Evolutionary conservation across 352 stramenopile species (phyloP).

Genomic region (Pythium aphanidermatum): DNA sequence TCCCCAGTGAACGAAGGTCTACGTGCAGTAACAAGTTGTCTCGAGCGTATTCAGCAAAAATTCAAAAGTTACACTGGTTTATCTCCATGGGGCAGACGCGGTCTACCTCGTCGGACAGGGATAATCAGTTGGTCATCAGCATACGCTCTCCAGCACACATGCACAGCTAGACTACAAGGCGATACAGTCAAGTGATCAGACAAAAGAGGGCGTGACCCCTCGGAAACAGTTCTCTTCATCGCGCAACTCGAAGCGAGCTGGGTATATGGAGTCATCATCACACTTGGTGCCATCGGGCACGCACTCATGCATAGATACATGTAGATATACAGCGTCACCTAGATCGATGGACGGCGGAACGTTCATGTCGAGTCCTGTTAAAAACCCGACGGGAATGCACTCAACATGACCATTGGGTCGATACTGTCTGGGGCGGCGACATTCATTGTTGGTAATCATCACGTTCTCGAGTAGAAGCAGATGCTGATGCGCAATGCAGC

Average conservation of each 20-base stretch:
- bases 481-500: too few species aligned
- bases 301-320: slow-evolving; percentile 12
- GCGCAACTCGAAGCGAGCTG: slow-evolving; percentile 86
- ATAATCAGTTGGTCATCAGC: slow-evolving; percentile 84
- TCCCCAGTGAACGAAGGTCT: neutral
- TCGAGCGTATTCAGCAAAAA: slow-evolving; percentile 66
- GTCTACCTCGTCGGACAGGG: slow-evolving; percentile 82
- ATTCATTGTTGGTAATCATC: slow-evolving; percentile 85
- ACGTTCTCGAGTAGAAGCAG: slow-evolving; percentile 74
- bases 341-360: slow-evolving; percentile 33
- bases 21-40: neutral
- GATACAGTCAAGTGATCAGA: slow-evolving; percentile 38
- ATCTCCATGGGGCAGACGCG: slow-evolving; percentile 77
- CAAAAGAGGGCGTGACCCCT: slow-evolving; percentile 86
- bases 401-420: slow-evolving; percentile 69
- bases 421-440: slow-evolving; percentile 87
- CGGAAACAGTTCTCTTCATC: slow-evolving; percentile 88
- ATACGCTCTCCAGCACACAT: slow-evolving; percentile 33
- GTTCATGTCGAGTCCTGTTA: slow-evolving; percentile 86
- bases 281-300: slow-evolving; percentile 31
- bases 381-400: slow-evolving; percentile 73
- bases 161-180: slow-evolving; percentile 14
- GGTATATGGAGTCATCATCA: slow-evolving; percentile 87
- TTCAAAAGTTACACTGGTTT: slow-evolving; percentile 88
- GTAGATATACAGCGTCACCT: slow-evolving; percentile 5